Evolutionary conservation across 164 flowering plant genomes (phyloP), one percentile per base, ranked within the genome.

Genomic region (Echeveria elegans): DNA sequence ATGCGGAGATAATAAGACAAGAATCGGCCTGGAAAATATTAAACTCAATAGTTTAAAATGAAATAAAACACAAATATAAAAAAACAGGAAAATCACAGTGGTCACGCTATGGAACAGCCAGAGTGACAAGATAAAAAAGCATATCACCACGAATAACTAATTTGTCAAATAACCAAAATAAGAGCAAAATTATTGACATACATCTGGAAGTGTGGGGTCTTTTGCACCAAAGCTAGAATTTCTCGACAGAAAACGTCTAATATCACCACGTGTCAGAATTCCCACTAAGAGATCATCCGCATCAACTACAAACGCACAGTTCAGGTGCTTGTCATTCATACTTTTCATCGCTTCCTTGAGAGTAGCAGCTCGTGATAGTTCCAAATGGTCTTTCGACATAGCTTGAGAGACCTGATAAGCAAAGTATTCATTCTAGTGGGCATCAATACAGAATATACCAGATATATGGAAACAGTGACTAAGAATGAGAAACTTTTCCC

Each of bases 261-360:
- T 78, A 73, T 94, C 99, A 45, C 97, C 96, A 69, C 74, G 69
- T n/a, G 99, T 91, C 37, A 91, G 75, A 70, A 94, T 88, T 67
- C 99, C 99, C 69, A 88, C 96, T 41, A 94, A 82, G 71, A 80
- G 86, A 74, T 77, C 92, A 50, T 88, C 96, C 67, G 75, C 73
- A 69, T 85, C 86, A 77, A 94, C 89, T 65, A 94, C 88, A 59
- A 94, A 79, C 29, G 73, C 82, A 79, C 86, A 88, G 64, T 76
- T 83, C 72, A 85, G 94, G 29, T 82, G 83, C 65, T 69, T 77
- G 47, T 87, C 89, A 66, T 78, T 75, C 93, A 94, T 81, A 66
- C 66, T 71, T 68, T 84, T 75, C 26, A 80, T 72, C 26, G 94
- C 86, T 71, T 87, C 96, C 75, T 78, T 85, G 70, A 91, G 59